phyloP scores from a whole-genome alignment of 78 protist species.

The Dictyostelium citrinum region DNA sequence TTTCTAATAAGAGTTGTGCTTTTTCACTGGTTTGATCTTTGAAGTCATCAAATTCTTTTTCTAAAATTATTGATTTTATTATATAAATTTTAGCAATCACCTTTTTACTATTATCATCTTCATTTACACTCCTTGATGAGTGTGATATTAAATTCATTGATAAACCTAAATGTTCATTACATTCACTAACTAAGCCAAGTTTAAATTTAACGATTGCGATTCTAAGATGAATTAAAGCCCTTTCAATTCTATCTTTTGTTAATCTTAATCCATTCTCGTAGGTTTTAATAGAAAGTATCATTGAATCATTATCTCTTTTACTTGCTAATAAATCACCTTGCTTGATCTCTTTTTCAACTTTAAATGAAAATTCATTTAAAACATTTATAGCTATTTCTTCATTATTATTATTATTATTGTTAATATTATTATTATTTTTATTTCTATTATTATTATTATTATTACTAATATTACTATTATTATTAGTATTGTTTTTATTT shows the following conservation, averaged over 20 bases:
- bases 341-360: neutral
- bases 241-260: constrained; percentile 20
- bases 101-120: neutral
- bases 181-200: neutral
- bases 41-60: neutral
- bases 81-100: neutral
- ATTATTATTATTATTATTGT: neutral
- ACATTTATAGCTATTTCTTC: neutral
- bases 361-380: constrained; percentile 16
- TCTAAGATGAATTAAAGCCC: constrained; percentile 16
- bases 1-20: neutral
- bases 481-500: neutral
- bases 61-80: neutral
- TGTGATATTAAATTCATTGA: constrained; percentile 20
- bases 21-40: neutral
- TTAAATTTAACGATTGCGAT: constrained; percentile 6
- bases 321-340: neutral
- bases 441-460: neutral
- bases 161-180: neutral
- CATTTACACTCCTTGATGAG: no score
- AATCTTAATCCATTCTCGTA: neutral
- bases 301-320: neutral
- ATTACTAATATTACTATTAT: neutral
- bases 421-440: neutral
- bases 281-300: neutral